A percentile compares a stretch with the other conserved stretches of the same genome.
phyloP scores from a whole-genome alignment of 805 yeast genomes.

The Lipomyces mesembrius region DNA sequence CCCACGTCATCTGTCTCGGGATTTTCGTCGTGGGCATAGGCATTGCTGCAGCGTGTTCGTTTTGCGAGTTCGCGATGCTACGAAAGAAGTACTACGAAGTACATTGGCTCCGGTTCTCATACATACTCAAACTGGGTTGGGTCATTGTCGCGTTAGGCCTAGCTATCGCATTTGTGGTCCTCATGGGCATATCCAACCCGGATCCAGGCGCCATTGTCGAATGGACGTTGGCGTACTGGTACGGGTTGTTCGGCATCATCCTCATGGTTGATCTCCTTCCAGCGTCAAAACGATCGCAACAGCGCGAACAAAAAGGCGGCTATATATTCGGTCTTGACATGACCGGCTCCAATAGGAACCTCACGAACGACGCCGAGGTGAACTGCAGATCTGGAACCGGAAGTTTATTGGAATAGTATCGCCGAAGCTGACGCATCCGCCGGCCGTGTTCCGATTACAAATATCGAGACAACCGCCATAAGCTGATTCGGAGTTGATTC shows the following conservation, averaged over 20 bases:
- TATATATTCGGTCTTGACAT: conserved; percentile 5
- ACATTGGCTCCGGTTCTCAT: conserved; percentile 49
- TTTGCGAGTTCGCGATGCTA: conserved; percentile 51
- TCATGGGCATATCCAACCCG: conserved; percentile 45
- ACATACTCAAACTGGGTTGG: conserved; percentile 66
- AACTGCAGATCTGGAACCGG: neutral
- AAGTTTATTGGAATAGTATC: neutral
- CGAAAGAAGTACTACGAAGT: conserved; percentile 53
- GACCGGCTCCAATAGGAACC: neutral
- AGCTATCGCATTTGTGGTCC: conserved; percentile 70
- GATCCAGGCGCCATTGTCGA: conserved; percentile 63
- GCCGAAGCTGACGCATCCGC: neutral
- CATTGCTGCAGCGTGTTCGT: conserved; percentile 53
- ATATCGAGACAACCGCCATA: too few relatives aligned
- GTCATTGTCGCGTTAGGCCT: conserved; percentile 63
- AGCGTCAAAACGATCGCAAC: conserved; percentile 29
- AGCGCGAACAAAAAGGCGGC: conserved; percentile 17
- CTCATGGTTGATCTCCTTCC: conserved; percentile 74
- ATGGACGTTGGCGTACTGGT: conserved; percentile 88
- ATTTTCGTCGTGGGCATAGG: conserved; percentile 73
- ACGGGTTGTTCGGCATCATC: conserved; percentile 67
- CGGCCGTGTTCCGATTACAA: too few relatives aligned
- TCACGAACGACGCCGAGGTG: neutral
- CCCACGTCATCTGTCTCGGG: conserved; percentile 66
- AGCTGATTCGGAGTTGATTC: too few relatives aligned